Evolutionary conservation across 2,329 filamentous ascomycete genomes (phyloP), one percentile per base, ranked within the genome.

Genomic region (Claviceps lovelessii): DNA sequence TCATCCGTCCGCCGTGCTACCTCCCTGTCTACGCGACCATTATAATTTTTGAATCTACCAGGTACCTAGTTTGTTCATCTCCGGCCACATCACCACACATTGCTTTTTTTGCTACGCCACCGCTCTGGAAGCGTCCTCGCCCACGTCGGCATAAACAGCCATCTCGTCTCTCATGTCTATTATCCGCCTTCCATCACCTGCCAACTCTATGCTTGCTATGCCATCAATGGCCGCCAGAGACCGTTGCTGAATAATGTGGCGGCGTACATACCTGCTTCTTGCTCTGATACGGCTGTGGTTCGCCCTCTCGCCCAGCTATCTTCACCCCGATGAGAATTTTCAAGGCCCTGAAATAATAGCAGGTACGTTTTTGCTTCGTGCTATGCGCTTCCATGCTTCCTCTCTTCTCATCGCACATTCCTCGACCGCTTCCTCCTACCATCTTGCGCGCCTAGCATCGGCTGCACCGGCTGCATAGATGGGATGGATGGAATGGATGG

Each of bases 311-410:
- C 88, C 93, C 56, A 97, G 91, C 76, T 98, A 98, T 70, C 81
- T 98, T 49, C 93, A 98, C 70, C 93, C 93, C 5, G 93, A 98
- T 73, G 93, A 98, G 77, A 93, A 97, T 75, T 98, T 98, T 65
- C 93, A 98, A 73, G 93, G 93, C 41, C 93, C 93, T 17, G 93
- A 98, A 75, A 85, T 97, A 60, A 93, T 97, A 65, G 90, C 91
- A 65, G 91, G 91, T 96, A 81, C 62, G 84, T 73, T 10, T 56
- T 8, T 19, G 31, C 6, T 35, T 37, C 47, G 31, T 7, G 31
- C 6, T n/a, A 33, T 29, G 54, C 46, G 45, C 46, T 44, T 39
- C 23, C 5, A 5, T 28, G n/a, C 2, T 7, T n/a, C 45, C 13
- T 11, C 29, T n/a, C 47, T 8, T 33, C 9, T 19, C 29, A 46